A percentile compares a stretch with the other conserved stretches of the same genome.
Evolutionary conservation across 495 filamentous ascomycete genomes (phyloP).

Genomic region (Penicillium nucicola): DNA sequence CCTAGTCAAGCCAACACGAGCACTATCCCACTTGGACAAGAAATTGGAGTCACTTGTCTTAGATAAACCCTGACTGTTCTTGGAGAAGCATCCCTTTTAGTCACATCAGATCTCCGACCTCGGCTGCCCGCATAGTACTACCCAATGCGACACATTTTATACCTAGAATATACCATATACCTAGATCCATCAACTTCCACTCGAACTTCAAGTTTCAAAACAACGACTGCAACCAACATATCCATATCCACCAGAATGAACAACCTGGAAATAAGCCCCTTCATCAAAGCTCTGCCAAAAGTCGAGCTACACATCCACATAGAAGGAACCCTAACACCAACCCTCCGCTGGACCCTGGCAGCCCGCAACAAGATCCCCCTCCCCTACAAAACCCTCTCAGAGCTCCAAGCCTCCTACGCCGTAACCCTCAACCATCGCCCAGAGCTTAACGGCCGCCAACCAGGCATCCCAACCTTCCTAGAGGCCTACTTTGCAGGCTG

Average conservation of each 20-base stretch:
- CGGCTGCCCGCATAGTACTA: too few relatives aligned
- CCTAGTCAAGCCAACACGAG: background rate
- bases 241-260: constrained; percentile 19
- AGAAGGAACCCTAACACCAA: constrained; percentile 40
- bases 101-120: too few relatives aligned
- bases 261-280: constrained; percentile 25
- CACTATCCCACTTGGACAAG: too few relatives aligned
- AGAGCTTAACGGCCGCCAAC: constrained; percentile 29
- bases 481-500: constrained; percentile 41
- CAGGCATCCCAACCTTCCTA: constrained; percentile 36
- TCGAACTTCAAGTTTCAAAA: too few relatives aligned
- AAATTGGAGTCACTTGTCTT: too few relatives aligned
- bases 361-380: constrained; percentile 34
- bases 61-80: too few relatives aligned
- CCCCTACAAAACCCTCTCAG: constrained; percentile 27
- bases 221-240: background rate
- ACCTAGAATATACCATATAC: background rate
- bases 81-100: too few relatives aligned
- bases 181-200: too few relatives aligned
- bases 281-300: constrained; percentile 36
- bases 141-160: background rate
- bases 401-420: constrained; percentile 27
- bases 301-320: constrained; percentile 45
- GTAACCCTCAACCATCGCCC: constrained; percentile 33
- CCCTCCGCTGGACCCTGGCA: constrained; percentile 35